Evolutionary conservation across 768 basidiomycete genomes (phyloP).

Genomic region (Suillus ampliporus): DNA sequence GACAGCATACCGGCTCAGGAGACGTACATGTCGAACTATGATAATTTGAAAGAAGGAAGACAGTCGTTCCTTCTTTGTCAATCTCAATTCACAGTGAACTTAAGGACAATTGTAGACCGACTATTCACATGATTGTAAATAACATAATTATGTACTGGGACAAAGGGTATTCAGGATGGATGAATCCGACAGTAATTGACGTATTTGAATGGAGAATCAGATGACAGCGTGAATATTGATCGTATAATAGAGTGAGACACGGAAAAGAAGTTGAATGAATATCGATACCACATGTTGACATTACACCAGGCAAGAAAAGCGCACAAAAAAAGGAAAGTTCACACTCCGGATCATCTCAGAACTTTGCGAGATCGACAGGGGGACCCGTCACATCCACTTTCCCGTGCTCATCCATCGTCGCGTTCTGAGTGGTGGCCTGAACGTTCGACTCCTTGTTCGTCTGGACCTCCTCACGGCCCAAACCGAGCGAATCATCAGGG

Average conservation of each 20-base stretch:
- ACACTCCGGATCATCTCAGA: constrained; percentile 18
- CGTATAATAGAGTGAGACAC: neutral
- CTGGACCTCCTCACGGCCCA: constrained; percentile 65
- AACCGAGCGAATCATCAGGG: constrained; percentile 71
- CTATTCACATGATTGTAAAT: neutral
- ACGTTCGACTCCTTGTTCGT: constrained; percentile 60
- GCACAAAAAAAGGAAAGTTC: neutral
- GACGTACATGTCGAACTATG: neutral
- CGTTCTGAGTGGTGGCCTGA: constrained; percentile 51
- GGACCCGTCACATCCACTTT: constrained; percentile 43
- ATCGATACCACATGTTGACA: neutral
- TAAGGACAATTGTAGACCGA: neutral
- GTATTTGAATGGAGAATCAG: neutral
- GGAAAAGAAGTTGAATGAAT: neutral
- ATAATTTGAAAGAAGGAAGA: no score
- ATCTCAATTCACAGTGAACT: neutral
- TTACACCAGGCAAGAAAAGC: neutral
- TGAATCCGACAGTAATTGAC: neutral
- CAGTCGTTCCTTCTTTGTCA: no score
- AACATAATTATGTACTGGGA: neutral
- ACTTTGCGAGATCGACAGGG: constrained; percentile 35
- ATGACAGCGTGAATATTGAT: neutral
- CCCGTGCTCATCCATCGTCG: constrained; percentile 66
- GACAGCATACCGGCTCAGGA: neutral
- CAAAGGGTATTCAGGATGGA: constrained; percentile 1